Conservation (phyloP, 257 asterid genomes). For the Nicotiana obtusifolia region DNA sequence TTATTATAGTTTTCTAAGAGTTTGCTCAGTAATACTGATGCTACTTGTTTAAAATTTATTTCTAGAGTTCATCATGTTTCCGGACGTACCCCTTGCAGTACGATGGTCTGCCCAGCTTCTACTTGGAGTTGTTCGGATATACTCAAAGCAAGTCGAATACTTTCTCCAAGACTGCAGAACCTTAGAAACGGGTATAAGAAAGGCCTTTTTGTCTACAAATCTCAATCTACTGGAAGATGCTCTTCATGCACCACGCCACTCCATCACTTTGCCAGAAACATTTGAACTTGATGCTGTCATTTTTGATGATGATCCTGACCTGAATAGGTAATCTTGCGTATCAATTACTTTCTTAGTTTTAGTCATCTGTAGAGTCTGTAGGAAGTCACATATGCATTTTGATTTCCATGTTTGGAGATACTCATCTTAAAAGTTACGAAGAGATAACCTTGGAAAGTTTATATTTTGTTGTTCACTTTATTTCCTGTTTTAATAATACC, state of each 20-base stretch:
- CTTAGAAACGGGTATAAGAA: slow-evolving; percentile 34
- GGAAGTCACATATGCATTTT: background rate
- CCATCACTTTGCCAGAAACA: slow-evolving; percentile 58
- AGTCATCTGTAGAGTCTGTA: background rate
- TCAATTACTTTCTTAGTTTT: background rate
- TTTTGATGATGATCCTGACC: slow-evolving; percentile 28
- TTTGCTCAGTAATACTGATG: background rate
- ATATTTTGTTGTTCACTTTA: background rate
- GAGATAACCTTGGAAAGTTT: slow-evolving; percentile 67
- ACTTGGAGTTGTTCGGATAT: slow-evolving; percentile 74
- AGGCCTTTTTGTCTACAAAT: slow-evolving; percentile 29
- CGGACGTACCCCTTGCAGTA: slow-evolving; percentile 69
- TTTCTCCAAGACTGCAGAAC: slow-evolving; percentile 52
- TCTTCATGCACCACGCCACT: slow-evolving; percentile 44
- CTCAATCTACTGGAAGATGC: slow-evolving; percentile 60
- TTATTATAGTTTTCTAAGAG: background rate
- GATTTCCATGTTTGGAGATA: slow-evolving; percentile 44
- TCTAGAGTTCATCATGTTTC: slow-evolving; percentile 61
- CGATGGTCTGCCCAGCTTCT: slow-evolving; percentile 79
- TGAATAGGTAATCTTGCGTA: slow-evolving; percentile 33
- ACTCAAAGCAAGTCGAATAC: slow-evolving; percentile 74
- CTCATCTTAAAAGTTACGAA: slow-evolving; percentile 42
- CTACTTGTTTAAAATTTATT: background rate
- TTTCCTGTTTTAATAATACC: background rate
- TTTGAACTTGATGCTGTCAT: slow-evolving; percentile 52